Base-by-base conservation (phyloP, 768 basidiomycete species). In the Trametes sanguinea region DNA sequence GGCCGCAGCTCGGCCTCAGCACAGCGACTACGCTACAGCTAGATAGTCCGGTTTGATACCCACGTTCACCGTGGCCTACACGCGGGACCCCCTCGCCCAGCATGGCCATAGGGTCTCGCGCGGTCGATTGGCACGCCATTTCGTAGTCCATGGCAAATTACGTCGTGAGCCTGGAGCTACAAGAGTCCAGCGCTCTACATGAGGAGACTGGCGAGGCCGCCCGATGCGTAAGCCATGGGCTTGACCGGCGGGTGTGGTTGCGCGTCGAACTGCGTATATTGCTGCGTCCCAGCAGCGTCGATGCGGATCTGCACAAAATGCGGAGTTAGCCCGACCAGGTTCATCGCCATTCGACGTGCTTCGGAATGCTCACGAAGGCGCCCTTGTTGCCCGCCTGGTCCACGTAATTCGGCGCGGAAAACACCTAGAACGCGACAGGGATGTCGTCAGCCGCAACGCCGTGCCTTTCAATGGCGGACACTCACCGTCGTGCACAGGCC, bases 371-470 rank as follows among this genome's bases (percentile, higher is more conserved):
- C 71, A 94, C 92, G 74, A 89, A 95, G 62, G 94, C 94, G 9
- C 90, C 95, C 75, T 93, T 94, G 76, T 96, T 96, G 6, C 92
- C 90, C 3, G 83, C 87, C 70, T 94, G 91, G 75, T 96, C 94
- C 30, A 94, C 90, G 68, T 95, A 95, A 73, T 98, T 98, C 3
- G 96, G 96, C 42, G 96, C 95, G 47, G 92, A 94, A 74, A 95
- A 95, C 6, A 94, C 90, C 90, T 92, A 62, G n/a, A 60, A 35
- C 42, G 37, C 45, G 59, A 30, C 14, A 62, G 55, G 45, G 46
- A 22, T 35, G 33, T 40, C 11, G 43, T 67, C 51, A 61, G 62
- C 60, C 70, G 7, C 39, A 17, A 11, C 22, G 32, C n/a, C 8
- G 59, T 7, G 8, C n/a, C 14, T 43, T 13, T 32, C 54, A n/a